Conservation (phyloP, 805 yeast species). For the Lipomyces sp. region DNA sequence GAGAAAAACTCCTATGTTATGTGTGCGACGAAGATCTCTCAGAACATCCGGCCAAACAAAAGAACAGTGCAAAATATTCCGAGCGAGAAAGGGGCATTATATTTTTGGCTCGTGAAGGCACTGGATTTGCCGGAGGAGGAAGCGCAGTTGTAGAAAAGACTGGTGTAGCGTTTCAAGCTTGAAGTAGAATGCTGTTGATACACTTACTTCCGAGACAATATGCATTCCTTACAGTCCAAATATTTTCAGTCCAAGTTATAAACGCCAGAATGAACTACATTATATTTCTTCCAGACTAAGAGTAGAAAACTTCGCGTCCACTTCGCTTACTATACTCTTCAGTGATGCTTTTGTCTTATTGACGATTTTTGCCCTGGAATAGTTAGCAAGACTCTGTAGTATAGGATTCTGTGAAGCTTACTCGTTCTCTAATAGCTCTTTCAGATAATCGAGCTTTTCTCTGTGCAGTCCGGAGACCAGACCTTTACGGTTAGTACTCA, state of each 20-base stretch:
- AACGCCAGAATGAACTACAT: not conserved
- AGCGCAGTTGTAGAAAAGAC: conserved; percentile 31
- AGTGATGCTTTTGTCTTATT: conserved; percentile 18
- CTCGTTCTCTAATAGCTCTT: conserved; percentile 29
- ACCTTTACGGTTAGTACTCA: not conserved
- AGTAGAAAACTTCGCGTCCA: conserved; percentile 12
- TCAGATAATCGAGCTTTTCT: conserved; percentile 18
- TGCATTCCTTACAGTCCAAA: not conserved
- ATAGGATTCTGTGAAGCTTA: conserved; percentile 9
- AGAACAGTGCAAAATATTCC: conserved; percentile 9
- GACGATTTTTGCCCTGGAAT: conserved; percentile 20
- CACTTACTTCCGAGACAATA: not conserved
- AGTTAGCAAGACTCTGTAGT: conserved; percentile 6
- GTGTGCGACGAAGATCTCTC: conserved; percentile 32
- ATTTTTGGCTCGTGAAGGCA: conserved; percentile 34
- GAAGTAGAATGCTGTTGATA: not conserved
- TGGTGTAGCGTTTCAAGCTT: conserved; percentile 38
- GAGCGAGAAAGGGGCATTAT: conserved; percentile 20
- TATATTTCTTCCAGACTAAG: conserved; percentile 3
- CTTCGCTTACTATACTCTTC: conserved; percentile 7
- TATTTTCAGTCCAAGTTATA: not conserved
- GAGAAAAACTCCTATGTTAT: conserved; percentile 29
- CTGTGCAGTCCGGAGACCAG: conserved; percentile 14
- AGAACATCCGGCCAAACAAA: conserved; percentile 1
- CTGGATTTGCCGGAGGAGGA: conserved; percentile 38